Evolutionary conservation across 306 rosid species (phyloP), one percentile per base, ranked within the genome.

Genomic region (Bauhinia variegata): DNA sequence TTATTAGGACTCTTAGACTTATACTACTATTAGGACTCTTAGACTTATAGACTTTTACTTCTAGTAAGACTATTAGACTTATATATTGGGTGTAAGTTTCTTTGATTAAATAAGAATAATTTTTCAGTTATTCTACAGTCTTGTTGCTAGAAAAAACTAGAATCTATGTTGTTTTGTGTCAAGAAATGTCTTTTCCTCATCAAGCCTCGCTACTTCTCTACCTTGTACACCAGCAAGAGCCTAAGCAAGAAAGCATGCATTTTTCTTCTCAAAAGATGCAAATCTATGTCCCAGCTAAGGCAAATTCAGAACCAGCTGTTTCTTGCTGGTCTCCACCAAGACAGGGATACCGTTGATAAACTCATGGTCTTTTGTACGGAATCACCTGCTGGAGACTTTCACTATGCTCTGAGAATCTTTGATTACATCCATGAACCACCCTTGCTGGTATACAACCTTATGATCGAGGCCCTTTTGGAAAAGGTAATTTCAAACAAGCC

Each of bases 301-400:
- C 88, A 87, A 73, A 83, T 87, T 39, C 91, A 89, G 16, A 12
- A 77, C 34, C 95, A 68, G 57, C 62, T 82, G 39, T 78, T 77
- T 63, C 38, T 61, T 23, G 57, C 46, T 32, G 95, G 91, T 23
- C 72, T 87, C 3, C 85, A 85, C 47, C 88, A 85, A 76, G 78
- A 81, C 78, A 80, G 68, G 19, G 81, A 77, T 78, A 60, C 74
- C 8, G 76, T 74, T 65, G 71, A 79, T 84, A 90, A 85, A 69
- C 72, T 85, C 65, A 74, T 83, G 78, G 74, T 70, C 28, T 63
- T 85, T 33, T 82, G 74, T 49, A 49, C 82, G 2, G 77, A 83
- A 68, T 79, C 85, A 32, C 78, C 79, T 15, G 61, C 63, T 8
- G 81, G 80, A 64, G 70, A 90, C 71, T 65, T 83, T 38, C 56